phyloP scores from a whole-genome alignment of 2,329 filamentous ascomycete species.

The Microdochium bolleyi region DNA sequence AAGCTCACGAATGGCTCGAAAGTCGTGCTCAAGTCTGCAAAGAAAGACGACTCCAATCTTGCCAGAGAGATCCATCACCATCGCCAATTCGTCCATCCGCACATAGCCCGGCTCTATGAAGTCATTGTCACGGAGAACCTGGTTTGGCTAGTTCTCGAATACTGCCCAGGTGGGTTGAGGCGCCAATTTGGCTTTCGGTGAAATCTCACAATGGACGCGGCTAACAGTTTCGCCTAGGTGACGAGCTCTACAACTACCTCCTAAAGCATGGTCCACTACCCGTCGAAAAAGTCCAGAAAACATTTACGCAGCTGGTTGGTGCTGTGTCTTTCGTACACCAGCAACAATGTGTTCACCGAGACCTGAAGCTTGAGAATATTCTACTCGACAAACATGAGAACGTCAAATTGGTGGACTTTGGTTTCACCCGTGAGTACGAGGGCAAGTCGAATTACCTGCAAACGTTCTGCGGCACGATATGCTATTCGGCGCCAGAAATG shows the following conservation, averaged over 20 bases:
- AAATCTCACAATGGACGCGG: not conserved
- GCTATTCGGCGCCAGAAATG: slow-evolving; percentile 98
- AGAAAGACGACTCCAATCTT: slow-evolving; percentile 91
- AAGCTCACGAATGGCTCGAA: slow-evolving; percentile 99
- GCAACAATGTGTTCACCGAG: slow-evolving; percentile 91
- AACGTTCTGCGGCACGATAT: slow-evolving; percentile 96
- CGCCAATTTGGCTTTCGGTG: not conserved
- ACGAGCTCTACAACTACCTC: slow-evolving; percentile 95
- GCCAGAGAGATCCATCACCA: slow-evolving; percentile 98
- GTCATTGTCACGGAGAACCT: slow-evolving; percentile 92
- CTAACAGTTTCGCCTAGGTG: slow-evolving; percentile 44
- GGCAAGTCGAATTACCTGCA: slow-evolving; percentile 90
- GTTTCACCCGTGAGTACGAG: slow-evolving; percentile 95
- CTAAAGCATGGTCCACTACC: slow-evolving; percentile 79
- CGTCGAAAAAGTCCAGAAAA: slow-evolving; percentile 82
- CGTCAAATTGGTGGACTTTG: slow-evolving; percentile 96
- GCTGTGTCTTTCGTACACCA: slow-evolving; percentile 93
- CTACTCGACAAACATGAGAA: slow-evolving; percentile 94
- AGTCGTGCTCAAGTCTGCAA: slow-evolving; percentile 97
- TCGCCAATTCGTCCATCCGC: slow-evolving; percentile 92
- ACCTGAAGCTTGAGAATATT: slow-evolving; percentile 95
- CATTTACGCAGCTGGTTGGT: slow-evolving; percentile 91
- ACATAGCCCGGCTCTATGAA: slow-evolving; percentile 94
- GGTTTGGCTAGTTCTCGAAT: slow-evolving; percentile 96
- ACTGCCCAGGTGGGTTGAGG: slow-evolving; percentile 67